Evolutionary conservation across 345 rosid genomes (phyloP).

Genomic region (Citrus australasica): DNA sequence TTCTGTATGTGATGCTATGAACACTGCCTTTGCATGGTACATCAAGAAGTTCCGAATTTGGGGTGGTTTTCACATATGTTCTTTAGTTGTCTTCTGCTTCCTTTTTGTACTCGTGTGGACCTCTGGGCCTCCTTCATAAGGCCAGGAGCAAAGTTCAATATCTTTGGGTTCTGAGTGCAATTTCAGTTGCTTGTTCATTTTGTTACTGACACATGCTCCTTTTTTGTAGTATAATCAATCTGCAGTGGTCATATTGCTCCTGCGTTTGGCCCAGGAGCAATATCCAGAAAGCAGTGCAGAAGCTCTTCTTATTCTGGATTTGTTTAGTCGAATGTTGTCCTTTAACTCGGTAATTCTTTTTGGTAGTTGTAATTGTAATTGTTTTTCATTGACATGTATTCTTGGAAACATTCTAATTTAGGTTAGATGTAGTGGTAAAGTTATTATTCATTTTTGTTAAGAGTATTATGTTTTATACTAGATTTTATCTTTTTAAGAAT

Average conservation of each 20-base stretch:
- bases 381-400: background rate
- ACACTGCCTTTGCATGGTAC: background rate
- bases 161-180: background rate
- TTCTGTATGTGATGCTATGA: background rate
- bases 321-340: slow-evolving; percentile 73
- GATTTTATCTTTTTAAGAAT: background rate
- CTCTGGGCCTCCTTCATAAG: background rate
- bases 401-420: background rate
- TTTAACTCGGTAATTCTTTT: slow-evolving; percentile 58
- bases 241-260: slow-evolving; percentile 65
- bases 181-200: background rate
- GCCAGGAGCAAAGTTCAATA: background rate
- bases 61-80: background rate
- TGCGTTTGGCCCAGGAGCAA: slow-evolving; percentile 68
- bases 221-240: slow-evolving; percentile 64
- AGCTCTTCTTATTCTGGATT: slow-evolving; percentile 60
- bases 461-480: background rate
- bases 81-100: background rate
- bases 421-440: background rate
- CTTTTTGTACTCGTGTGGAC: background rate
- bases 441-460: background rate
- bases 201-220: slow-evolving; percentile 12
- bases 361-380: slow-evolving; percentile 2
- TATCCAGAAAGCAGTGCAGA: slow-evolving; percentile 54
- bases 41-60: background rate